Base-by-base conservation (phyloP, 257 asterid species). In the Verbena officinalis region DNA sequence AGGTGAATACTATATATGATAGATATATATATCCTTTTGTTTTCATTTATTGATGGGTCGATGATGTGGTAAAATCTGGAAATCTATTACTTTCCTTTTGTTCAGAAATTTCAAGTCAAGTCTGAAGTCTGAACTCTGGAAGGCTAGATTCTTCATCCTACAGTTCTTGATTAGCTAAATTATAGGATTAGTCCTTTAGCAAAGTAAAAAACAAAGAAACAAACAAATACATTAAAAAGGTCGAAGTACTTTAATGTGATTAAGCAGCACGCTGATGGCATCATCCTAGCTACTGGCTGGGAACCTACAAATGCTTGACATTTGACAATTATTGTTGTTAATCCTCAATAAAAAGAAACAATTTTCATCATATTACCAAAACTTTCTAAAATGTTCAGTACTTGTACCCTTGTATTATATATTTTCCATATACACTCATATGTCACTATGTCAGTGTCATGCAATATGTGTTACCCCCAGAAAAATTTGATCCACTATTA, bases 211-310 rank as follows among this genome's bases (percentile, higher is more conserved):
- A 40, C 45, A 9, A 43, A n/a, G 3, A 3, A 58, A 58, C 2
- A 55, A 31, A 31, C 23, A 22, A 42, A 5, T 12, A 42, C 9
- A 42, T 36, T 4, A 11, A 2, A 62, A 17, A 16, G 13, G 13
- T 46, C 17, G 12, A 23, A 31, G 10, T 62, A 62, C 22, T 36
- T 21, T 33, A 11, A 17, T 24, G 54, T 48, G 27, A 48, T 9
- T 19, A 48, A 48, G 27, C 27, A 4, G 27, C 27, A 48, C 1
- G 9, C 40, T 20, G 50, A 55, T 34, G 68, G 58, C 58, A 31
- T 62, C 68, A 48, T 31, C 24, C 16, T 63, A 17, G 69, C 58
- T 62, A 48, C 0, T 34, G 16, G 15, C 43, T 49, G 49, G 51
- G 33, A 14, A 62, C 46, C 46, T 8, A 24, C 16, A 15, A 43